Evolutionary conservation across 345 rosid species (phyloP).

Genomic region (Theobroma cacao): DNA sequence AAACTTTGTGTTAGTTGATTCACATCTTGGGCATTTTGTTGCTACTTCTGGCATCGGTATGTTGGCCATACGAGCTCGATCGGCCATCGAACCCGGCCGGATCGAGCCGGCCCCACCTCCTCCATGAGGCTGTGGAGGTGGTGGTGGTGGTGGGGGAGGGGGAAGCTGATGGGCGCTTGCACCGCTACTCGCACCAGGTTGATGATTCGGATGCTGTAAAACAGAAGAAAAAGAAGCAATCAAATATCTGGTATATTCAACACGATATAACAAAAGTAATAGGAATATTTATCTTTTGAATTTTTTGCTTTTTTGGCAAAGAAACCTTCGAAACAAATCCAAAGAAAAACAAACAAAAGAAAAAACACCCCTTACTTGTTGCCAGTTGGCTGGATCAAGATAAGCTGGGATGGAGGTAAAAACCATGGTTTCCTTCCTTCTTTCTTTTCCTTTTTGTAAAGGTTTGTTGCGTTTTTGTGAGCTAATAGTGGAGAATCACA

Average conservation of each 20-base stretch:
- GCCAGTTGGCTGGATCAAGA: conserved; percentile 99
- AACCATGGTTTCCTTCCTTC: conserved; percentile 57
- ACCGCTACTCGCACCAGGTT: conserved; percentile 26
- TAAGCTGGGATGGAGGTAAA: conserved; percentile 88
- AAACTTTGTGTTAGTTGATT: conserved; percentile 89
- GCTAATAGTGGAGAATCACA: conserved; percentile 54
- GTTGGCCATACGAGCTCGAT: conserved; percentile 84
- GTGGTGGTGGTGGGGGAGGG: conserved; percentile 45
- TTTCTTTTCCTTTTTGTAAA: conserved; percentile 41
- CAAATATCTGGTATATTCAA: conserved; percentile 57
- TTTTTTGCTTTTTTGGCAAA: conserved; percentile 26
- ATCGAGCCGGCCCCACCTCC: conserved; percentile 53
- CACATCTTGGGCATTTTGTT: conserved; percentile 89
- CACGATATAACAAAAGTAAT: conserved; percentile 36
- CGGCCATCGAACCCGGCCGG: conserved; percentile 91
- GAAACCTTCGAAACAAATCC: conserved; percentile 11
- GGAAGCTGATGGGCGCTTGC: conserved; percentile 38
- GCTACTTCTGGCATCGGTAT: conserved; percentile 77
- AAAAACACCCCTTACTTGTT: conserved; percentile 70
- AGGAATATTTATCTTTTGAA: conserved; percentile 50
- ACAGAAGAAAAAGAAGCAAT: conserved; percentile 18
- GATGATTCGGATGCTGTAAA: conserved; percentile 47
- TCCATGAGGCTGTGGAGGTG: conserved; percentile 57
- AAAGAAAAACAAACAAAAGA: conserved; percentile 15
- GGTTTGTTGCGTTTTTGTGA: conserved; percentile 35